phyloP scores from a whole-genome alignment of 1,284 basidiomycete species.

The Fomitopsis schrenkii region DNA sequence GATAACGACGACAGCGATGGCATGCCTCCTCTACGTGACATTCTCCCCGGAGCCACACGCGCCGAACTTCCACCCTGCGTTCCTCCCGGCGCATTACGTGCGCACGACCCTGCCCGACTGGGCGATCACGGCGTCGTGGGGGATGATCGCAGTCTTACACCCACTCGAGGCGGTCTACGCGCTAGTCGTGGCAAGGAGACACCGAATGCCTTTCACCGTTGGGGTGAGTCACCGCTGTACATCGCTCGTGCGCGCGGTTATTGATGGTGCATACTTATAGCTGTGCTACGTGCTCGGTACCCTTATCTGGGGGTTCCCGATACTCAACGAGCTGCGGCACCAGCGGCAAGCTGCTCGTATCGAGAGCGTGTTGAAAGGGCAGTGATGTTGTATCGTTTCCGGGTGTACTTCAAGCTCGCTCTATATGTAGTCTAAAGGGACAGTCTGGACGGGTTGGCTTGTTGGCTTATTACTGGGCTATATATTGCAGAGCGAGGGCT shows the following conservation, averaged over 20 bases:
- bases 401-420: background rate
- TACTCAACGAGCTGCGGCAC: constrained; percentile 47
- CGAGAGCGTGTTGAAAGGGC: constrained; percentile 67
- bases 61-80: constrained; percentile 15
- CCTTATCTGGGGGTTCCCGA: constrained; percentile 47
- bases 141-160: constrained; percentile 35
- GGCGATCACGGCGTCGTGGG: constrained; percentile 28
- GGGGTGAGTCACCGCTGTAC: constrained; percentile 41
- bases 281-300: constrained; percentile 47
- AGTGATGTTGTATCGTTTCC: constrained; percentile 12
- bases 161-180: constrained; percentile 51
- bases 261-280: constrained; percentile 30
- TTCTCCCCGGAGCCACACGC: constrained; percentile 30
- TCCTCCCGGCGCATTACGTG: constrained; percentile 12
- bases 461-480: too few relatives aligned
- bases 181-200: constrained; percentile 46
- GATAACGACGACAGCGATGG: constrained; percentile 20
- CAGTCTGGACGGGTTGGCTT: too few relatives aligned
- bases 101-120: constrained; percentile 15
- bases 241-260: background rate
- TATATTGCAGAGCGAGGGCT: too few relatives aligned
- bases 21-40: constrained; percentile 36
- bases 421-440: background rate
- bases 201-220: constrained; percentile 46
- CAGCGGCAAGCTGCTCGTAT: constrained; percentile 64